Evolutionary conservation across 805 yeast genomes (phyloP), one percentile per base, ranked within the genome.

Genomic region (Wickerhamiella dianesei): DNA sequence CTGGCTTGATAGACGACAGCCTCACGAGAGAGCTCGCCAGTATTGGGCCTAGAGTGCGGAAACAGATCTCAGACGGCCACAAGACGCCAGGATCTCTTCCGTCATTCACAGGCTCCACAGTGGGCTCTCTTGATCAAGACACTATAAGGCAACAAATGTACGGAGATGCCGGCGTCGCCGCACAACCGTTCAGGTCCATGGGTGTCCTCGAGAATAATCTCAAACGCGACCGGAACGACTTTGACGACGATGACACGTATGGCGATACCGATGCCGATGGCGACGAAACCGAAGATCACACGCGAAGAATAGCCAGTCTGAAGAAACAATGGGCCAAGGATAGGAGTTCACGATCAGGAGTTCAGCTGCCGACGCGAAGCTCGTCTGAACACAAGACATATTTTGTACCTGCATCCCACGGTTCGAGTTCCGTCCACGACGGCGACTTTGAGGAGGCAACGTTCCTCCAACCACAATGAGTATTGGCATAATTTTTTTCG

Each of bases 11-110:
- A 5, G 54, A 51, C 43, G 56, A 54, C 12, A 63, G 57, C 2
- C 37, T 59, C 8, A 53, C 52, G 32, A 49, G 50, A 4, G 41
- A 48, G 25, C 60, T 62, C 4, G 49, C 54, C 2, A 46, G 49
- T 4, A 56, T 57, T 4, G 64, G 63, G 14, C 48, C 54, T 39
- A 44, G 57, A 3, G 61, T 55, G 1, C 59, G 66, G 12, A 56
- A 56, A 39, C 49, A 50, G 6, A 63, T 62, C 16, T 54, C 60
- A 22, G 64, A 62, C 14, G 66, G 66, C 19, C 60, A 62, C 45
- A 42, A 46, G 18, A 56, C 59, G 3, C 45, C 44, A 3, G 45
- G 53, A 12, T 37, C 57, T 1, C 32, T 56, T 8, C 64, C 62
- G 5, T 55, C 61, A 0, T 59, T 49, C 46, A 43, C 47, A 17